phyloP scores from a whole-genome alignment of 1,139 yeast species.

The Hemisphaericaspora xylofermentans region DNA sequence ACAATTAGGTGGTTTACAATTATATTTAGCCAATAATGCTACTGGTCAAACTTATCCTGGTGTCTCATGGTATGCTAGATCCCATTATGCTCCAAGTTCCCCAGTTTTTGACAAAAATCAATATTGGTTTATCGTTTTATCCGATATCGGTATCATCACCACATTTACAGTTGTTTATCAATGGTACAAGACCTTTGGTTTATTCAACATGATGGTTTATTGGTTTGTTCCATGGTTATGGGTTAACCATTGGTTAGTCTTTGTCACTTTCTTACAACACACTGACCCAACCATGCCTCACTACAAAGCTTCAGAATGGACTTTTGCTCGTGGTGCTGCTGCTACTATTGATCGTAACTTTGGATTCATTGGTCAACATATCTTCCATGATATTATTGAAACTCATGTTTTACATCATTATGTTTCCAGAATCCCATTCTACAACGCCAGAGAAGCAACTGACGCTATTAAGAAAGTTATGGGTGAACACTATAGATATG shows the following conservation, averaged over 20 bases:
- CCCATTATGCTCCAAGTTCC: slow-evolving; percentile 70
- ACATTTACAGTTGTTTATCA: slow-evolving; percentile 57
- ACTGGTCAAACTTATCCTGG: slow-evolving; percentile 72
- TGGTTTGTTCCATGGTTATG: slow-evolving; percentile 78
- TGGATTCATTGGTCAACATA: slow-evolving; percentile 76
- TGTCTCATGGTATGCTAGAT: slow-evolving; percentile 43
- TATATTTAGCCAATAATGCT: slow-evolving; percentile 65
- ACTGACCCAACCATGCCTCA: slow-evolving; percentile 81
- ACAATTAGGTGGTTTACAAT: slow-evolving; percentile 76
- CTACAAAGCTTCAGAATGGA: slow-evolving; percentile 74
- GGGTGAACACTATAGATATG: slow-evolving; percentile 73
- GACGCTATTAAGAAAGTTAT: slow-evolving; percentile 76
- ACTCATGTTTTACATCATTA: slow-evolving; percentile 88
- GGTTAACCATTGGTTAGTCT: slow-evolving; percentile 89
- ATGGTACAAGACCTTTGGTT: slow-evolving; percentile 65
- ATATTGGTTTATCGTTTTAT: slow-evolving; percentile 65
- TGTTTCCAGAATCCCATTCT: slow-evolving; percentile 82
- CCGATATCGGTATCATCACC: slow-evolving; percentile 68
- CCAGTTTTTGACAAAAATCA: slow-evolving; percentile 73
- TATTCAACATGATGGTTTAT: slow-evolving; percentile 61
- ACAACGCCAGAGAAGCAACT: slow-evolving; percentile 79
- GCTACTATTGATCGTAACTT: slow-evolving; percentile 83
- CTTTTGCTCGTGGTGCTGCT: slow-evolving; percentile 86
- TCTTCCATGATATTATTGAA: slow-evolving; percentile 87
- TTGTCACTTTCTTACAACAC: slow-evolving; percentile 82